These are phyloP conservation scores for Globisporangium cystogenes DNA, from an alignment of 352 stramenopile genomes.

Conservation along the genomic window DNA sequence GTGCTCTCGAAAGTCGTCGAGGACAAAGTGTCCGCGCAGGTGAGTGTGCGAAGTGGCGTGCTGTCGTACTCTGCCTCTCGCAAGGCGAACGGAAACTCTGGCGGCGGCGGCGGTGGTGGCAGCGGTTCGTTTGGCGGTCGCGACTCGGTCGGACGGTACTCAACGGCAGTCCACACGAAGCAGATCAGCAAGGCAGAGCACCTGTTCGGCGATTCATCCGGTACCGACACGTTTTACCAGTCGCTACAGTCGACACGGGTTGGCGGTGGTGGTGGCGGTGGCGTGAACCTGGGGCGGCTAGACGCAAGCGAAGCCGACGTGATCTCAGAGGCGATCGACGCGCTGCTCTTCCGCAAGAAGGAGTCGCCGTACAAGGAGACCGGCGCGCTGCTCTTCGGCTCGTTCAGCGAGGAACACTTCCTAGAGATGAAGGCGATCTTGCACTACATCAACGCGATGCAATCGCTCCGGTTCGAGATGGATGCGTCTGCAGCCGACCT, in stretches of 20 bases:
- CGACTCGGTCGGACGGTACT: slow-evolving; percentile 70
- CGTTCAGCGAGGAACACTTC: slow-evolving; percentile 61
- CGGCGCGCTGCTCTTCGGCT: slow-evolving; percentile 48
- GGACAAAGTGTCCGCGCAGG: slow-evolving; percentile 50
- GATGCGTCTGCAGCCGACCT: slow-evolving; percentile 73
- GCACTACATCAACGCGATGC: slow-evolving; percentile 57
- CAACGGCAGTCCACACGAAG: slow-evolving; percentile 53
- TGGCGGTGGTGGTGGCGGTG: neutral
- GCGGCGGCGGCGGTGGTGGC: neutral
- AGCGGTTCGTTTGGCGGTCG: slow-evolving; percentile 10
- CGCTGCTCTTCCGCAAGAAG: slow-evolving; percentile 16
- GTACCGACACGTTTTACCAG: slow-evolving; percentile 12
- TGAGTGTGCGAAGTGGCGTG: slow-evolving; percentile 56
- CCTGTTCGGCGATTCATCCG: slow-evolving; percentile 30
- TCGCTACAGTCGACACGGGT: neutral
- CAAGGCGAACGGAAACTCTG: slow-evolving; percentile 11
- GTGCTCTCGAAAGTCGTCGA: slow-evolving; percentile 64
- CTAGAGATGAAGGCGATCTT: slow-evolving; percentile 71
- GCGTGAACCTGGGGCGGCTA: slow-evolving; percentile 1
- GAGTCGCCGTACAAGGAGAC: slow-evolving; percentile 20
- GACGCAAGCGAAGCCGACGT: slow-evolving; percentile 17
- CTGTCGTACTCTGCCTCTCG: slow-evolving; percentile 37
- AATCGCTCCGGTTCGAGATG: slow-evolving; percentile 72
- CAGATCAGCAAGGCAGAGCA: slow-evolving; percentile 73
- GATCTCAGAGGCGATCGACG: slow-evolving; percentile 30